These are phyloP conservation scores for Leccinum truebloodii DNA, from an alignment of 768 basidiomycete genomes.

Conservation along the genomic window DNA sequence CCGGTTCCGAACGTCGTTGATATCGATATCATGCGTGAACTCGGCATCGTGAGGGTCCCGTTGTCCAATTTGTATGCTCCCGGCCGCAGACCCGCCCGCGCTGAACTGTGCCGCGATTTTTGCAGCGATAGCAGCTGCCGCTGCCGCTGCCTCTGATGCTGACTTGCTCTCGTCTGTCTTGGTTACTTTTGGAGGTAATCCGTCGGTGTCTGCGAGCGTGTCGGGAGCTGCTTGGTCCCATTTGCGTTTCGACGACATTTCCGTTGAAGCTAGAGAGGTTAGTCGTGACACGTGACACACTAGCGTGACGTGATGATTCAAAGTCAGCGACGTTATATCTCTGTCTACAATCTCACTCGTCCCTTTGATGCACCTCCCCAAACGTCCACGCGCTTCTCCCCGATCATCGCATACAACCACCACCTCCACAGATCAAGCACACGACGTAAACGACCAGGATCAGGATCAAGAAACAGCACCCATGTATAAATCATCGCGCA, in stretches of 20 bases:
- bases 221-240: constrained; percentile 73
- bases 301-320: constrained; percentile 17
- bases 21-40: constrained; percentile 90
- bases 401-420: constrained; percentile 32
- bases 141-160: constrained; percentile 63
- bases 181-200: constrained; percentile 43
- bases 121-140: constrained; percentile 86
- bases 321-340: constrained; percentile 18
- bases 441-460: neutral
- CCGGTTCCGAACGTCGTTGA: constrained; percentile 93
- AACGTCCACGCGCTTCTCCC: constrained; percentile 34
- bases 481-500: constrained; percentile 37
- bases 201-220: constrained; percentile 38
- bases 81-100: constrained; percentile 40
- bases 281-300: constrained; percentile 18
- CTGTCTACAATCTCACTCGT: neutral
- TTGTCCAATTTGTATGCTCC: constrained; percentile 43
- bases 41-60: constrained; percentile 77
- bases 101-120: constrained; percentile 91
- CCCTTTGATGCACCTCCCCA: constrained; percentile 27
- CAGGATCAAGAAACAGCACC: constrained; percentile 25
- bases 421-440: constrained; percentile 2
- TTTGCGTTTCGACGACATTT: constrained; percentile 75
- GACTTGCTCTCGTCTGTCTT: constrained; percentile 52
- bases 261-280: neutral